Conservation (phyloP, 495 filamentous ascomycete species). For the Lindgomyces ingoldianus region DNA sequence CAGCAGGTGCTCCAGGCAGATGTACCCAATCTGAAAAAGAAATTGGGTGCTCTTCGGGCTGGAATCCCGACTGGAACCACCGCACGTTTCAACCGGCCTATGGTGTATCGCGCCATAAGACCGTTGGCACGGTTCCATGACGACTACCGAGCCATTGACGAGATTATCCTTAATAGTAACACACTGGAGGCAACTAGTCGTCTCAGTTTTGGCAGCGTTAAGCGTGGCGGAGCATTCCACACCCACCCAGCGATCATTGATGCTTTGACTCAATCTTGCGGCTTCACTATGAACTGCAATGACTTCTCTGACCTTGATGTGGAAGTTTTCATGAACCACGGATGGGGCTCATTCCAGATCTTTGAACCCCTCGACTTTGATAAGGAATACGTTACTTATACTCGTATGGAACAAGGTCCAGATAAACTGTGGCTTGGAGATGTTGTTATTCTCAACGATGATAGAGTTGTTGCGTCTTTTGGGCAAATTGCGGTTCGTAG, state of each 20-base stretch:
- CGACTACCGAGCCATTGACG: constrained; percentile 69
- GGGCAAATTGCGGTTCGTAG: not conserved
- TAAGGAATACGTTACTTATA: not conserved
- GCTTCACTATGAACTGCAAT: not conserved
- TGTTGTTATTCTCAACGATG: not conserved
- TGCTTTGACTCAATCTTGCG: not conserved
- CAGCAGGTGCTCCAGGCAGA: no score
- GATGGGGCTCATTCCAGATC: not conserved
- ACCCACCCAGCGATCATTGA: not conserved
- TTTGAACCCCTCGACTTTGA: not conserved
- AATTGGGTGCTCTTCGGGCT: no score
- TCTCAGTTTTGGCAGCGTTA: not conserved
- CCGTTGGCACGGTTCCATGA: constrained; percentile 67
- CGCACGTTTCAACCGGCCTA: constrained; percentile 40
- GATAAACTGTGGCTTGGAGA: not conserved
- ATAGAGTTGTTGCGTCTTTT: not conserved
- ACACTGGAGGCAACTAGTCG: not conserved
- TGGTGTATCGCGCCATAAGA: constrained; percentile 73
- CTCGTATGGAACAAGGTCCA: not conserved
- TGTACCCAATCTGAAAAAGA: no score
- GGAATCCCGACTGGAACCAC: not conserved
- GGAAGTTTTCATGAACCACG: constrained; percentile 2
- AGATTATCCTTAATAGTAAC: constrained; percentile 56
- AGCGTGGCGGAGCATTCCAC: not conserved
- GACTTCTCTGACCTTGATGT: not conserved